Evolutionary conservation across 768 basidiomycete species (phyloP).

Genomic region (Boletus vermiculosoides): DNA sequence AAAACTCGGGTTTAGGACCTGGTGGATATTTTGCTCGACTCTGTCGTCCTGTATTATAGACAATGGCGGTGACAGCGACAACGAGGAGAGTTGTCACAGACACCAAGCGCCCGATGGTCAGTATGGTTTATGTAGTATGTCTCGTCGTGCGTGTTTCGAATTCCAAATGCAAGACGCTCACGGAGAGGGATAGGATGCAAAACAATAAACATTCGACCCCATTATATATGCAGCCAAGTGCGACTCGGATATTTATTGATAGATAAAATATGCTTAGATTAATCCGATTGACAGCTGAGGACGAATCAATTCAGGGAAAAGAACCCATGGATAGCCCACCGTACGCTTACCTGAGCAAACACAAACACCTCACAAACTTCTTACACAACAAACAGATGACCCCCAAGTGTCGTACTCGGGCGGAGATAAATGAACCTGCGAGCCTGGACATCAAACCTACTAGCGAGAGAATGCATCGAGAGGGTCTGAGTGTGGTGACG

Average conservation of each 20-base stretch:
- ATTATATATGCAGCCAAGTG: not conserved
- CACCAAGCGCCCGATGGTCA: not conserved
- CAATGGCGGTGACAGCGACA: not conserved
- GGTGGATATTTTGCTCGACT: conserved; percentile 2
- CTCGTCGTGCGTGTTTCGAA: not conserved
- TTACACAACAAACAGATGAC: too few species aligned
- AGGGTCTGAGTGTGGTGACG: too few species aligned
- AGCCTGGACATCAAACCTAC: too few species aligned
- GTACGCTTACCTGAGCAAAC: not conserved
- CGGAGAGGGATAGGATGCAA: not conserved
- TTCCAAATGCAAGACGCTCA: not conserved
- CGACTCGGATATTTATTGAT: not conserved
- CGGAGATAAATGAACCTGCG: too few species aligned
- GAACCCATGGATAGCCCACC: too few species aligned
- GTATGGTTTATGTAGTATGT: not conserved
- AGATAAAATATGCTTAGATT: not conserved
- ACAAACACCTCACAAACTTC: too few species aligned
- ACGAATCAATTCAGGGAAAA: too few species aligned
- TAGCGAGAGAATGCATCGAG: too few species aligned
- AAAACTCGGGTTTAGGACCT: conserved; percentile 3
- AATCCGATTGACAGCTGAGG: not conserved
- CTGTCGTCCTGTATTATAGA: not conserved
- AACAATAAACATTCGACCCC: too few species aligned
- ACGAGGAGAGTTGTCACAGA: not conserved
- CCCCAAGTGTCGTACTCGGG: too few species aligned